A percentile compares a stretch with the other conserved stretches of the same genome.
phyloP scores from a whole-genome alignment of 1,284 basidiomycete genomes.

The Violaceomyces palustris region DNA sequence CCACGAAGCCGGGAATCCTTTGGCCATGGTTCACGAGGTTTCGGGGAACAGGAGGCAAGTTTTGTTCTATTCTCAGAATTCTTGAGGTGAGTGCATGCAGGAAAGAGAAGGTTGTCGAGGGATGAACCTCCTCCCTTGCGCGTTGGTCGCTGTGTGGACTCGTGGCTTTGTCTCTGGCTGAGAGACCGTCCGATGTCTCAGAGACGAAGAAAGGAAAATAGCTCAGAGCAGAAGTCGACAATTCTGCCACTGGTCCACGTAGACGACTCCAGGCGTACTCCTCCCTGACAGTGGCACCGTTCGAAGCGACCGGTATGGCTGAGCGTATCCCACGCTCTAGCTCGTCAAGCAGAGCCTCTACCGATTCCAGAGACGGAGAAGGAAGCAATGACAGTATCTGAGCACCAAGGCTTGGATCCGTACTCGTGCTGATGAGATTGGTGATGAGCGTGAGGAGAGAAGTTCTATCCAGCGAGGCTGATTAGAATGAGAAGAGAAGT shows the following conservation, averaged over 20 bases:
- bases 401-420: conserved; percentile 25
- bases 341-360: conserved; percentile 33
- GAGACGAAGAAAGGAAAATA: conserved; percentile 40
- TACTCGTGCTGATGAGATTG: conserved; percentile 26
- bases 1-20: neutral
- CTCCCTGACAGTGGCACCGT: conserved; percentile 17
- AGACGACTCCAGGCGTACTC: conserved; percentile 44
- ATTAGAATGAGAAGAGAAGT: neutral
- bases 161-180: neutral
- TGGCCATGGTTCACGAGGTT: too few relatives aligned
- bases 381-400: conserved; percentile 43
- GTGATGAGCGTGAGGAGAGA: conserved; percentile 39
- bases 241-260: conserved; percentile 32
- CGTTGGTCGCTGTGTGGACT: conserved; percentile 19
- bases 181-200: conserved; percentile 1
- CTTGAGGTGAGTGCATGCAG: conserved; percentile 34
- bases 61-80: conserved; percentile 30
- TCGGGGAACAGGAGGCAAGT: conserved; percentile 29
- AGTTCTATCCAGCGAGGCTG: conserved; percentile 43
- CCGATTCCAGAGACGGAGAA: conserved; percentile 35
- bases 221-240: conserved; percentile 27
- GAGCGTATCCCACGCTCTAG: conserved; percentile 27
- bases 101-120: conserved; percentile 40
- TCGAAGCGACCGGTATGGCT: conserved; percentile 23
- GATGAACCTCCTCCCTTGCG: conserved; percentile 27